Conservation (phyloP, 2,329 filamentous ascomycete species). For the Fusarium siculi region DNA sequence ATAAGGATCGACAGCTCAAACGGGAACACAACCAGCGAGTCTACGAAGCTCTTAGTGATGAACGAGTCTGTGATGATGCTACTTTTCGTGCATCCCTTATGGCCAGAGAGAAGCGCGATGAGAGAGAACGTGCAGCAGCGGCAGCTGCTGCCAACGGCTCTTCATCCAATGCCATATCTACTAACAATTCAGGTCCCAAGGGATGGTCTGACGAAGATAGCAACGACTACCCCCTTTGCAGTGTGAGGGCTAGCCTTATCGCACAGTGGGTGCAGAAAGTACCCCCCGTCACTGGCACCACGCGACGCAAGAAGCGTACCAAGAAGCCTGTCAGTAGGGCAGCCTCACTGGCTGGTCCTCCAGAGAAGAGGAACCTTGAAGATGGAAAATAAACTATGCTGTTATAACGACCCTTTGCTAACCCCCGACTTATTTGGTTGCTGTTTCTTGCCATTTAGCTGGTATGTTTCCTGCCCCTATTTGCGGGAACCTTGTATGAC, state of each 20-base stretch:
- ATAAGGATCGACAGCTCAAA: conserved; percentile 67
- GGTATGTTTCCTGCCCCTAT: background rate
- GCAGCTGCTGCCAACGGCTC: background rate
- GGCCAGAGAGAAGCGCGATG: conserved; percentile 67
- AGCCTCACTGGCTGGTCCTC: conserved; percentile 13
- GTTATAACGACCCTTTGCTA: background rate
- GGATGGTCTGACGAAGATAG: conserved; percentile 73
- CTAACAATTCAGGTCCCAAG: conserved; percentile 49
- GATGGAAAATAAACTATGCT: background rate
- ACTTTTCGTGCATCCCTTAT: conserved; percentile 71
- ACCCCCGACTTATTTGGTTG: background rate
- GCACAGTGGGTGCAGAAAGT: conserved; percentile 75
- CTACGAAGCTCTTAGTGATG: conserved; percentile 73
- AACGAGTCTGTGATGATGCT: conserved; percentile 74
- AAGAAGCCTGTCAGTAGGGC: conserved; percentile 37
- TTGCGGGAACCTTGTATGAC: background rate
- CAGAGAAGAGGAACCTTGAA: conserved; percentile 20
- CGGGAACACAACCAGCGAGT: conserved; percentile 74
- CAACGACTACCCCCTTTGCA: conserved; percentile 75
- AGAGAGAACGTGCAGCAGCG: conserved; percentile 51
- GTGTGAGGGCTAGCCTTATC: conserved; percentile 75
- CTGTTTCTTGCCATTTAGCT: background rate
- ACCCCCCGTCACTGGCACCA: conserved; percentile 53
- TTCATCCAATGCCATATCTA: background rate
- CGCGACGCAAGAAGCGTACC: conserved; percentile 53